Percentiles rank a stretch among this genome's conserved stretches.
These are phyloP conservation scores for Ceriops tagal DNA, from an alignment of 345 rosid genomes.

Conservation along the genomic window DNA sequence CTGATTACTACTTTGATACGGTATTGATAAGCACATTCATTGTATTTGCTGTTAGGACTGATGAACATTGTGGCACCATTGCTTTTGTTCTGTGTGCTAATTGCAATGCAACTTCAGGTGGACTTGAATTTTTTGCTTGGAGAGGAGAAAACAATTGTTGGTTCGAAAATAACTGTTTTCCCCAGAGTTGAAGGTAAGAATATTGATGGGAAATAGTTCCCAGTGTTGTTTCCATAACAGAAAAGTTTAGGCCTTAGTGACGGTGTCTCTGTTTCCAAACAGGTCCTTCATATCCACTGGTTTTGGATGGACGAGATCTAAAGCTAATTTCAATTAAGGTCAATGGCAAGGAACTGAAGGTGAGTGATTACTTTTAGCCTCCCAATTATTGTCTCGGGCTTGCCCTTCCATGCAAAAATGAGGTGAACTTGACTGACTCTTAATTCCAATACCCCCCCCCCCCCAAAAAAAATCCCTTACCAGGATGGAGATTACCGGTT, in stretches of 20 bases:
- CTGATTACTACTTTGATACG: conserved; percentile 85
- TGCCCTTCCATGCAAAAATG: not conserved
- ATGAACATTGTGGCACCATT: conserved; percentile 15
- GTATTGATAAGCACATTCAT: conserved; percentile 30
- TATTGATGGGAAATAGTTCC: not conserved
- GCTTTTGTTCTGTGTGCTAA: conserved; percentile 13
- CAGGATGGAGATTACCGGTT: conserved; percentile 66
- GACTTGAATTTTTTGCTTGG: conserved; percentile 76
- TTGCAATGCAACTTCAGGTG: conserved; percentile 47
- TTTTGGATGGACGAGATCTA: conserved; percentile 75
- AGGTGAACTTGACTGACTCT: not conserved
- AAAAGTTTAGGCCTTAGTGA: not conserved
- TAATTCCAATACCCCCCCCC: not conserved
- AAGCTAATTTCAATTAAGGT: conserved; percentile 78
- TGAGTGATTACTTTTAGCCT: conserved; percentile 20
- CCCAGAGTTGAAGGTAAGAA: conserved; percentile 80
- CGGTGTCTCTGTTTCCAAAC: conserved; percentile 1
- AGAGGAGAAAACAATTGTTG: conserved; percentile 90
- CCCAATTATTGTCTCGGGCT: not conserved
- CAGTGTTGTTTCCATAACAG: conserved; percentile 3
- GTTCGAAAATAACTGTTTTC: conserved; percentile 64
- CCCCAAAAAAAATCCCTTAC: not conserved
- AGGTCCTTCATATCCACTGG: conserved; percentile 74
- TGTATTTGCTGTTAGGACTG: not conserved
- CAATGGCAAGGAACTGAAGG: conserved; percentile 65